Conservation (phyloP, 371 early-diverging fungal genomes). For the Phascolomyces articulosus region DNA sequence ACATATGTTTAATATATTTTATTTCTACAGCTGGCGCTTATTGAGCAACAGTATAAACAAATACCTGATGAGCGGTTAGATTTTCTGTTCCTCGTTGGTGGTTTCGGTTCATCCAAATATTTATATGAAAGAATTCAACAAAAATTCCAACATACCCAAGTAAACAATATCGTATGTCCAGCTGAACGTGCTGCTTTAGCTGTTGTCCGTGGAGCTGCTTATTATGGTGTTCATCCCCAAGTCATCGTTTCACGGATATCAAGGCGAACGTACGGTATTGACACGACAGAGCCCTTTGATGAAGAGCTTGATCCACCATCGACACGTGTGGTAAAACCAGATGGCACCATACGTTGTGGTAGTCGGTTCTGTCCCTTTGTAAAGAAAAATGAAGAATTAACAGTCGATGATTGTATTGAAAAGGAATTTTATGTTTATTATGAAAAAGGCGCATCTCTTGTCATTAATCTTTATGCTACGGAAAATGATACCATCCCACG, state of each 20-base stretch:
- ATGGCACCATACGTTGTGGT: slow-evolving; percentile 48
- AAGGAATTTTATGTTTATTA: slow-evolving; percentile 56
- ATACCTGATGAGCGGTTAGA: slow-evolving; percentile 28
- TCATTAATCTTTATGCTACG: slow-evolving; percentile 49
- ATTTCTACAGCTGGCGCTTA: slow-evolving; percentile 37
- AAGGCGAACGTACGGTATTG: slow-evolving; percentile 62
- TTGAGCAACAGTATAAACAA: slow-evolving; percentile 33
- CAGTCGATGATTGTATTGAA: slow-evolving; percentile 44
- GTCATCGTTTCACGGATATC: slow-evolving; percentile 57
- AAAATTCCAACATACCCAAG: slow-evolving; percentile 21
- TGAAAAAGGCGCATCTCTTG: slow-evolving; percentile 44
- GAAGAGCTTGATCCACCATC: slow-evolving; percentile 28
- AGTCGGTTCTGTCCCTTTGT: slow-evolving; percentile 47
- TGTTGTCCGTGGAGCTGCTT: slow-evolving; percentile 55
- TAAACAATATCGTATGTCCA: slow-evolving; percentile 42
- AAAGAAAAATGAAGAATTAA: slow-evolving; percentile 39
- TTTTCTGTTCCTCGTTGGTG: slow-evolving; percentile 48
- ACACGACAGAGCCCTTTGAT: slow-evolving; percentile 61
- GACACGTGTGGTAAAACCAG: slow-evolving; percentile 41
- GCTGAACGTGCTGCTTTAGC: slow-evolving; percentile 45
- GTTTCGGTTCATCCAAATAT: slow-evolving; percentile 53
- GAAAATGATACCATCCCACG: too few relatives aligned
- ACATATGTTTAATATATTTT: not conserved
- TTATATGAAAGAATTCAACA: slow-evolving; percentile 41
- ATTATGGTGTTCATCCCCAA: slow-evolving; percentile 54